phyloP scores from a whole-genome alignment of 805 yeast species.

The Metschnikowia matae region DNA sequence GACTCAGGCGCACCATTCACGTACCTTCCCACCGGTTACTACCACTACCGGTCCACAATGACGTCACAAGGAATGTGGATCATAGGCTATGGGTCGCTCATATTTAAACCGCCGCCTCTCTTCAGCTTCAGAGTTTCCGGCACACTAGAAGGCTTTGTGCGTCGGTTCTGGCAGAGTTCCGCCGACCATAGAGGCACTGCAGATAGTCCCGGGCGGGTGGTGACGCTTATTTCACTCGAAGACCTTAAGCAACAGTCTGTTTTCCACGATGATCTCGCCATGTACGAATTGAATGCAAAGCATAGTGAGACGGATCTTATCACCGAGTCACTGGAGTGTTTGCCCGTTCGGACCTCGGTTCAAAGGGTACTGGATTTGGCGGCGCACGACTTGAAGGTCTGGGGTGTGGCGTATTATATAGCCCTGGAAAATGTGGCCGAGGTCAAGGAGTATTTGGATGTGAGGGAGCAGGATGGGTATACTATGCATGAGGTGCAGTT shows the following conservation, averaged over 20 bases:
- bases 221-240: conserved; percentile 63
- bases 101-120: conserved; percentile 86
- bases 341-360: not conserved
- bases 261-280: conserved; percentile 42
- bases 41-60: not conserved
- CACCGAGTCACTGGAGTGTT: conserved; percentile 7
- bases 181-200: conserved; percentile 90
- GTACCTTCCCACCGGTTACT: not conserved
- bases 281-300: conserved; percentile 23
- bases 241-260: conserved; percentile 41
- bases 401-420: conserved; percentile 85
- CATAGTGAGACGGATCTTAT: not conserved
- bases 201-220: conserved; percentile 84
- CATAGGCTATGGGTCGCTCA: conserved; percentile 85
- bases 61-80: conserved; percentile 60
- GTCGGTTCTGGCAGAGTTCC: conserved; percentile 90
- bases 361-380: conserved; percentile 21
- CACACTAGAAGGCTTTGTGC: conserved; percentile 64
- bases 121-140: conserved; percentile 64
- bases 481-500: conserved; percentile 64
- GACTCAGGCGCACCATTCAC: not conserved
- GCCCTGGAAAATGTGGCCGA: conserved; percentile 56
- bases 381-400: conserved; percentile 48
- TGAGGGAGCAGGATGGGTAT: conserved; percentile 88
- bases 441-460: conserved; percentile 68